Base-by-base conservation (phyloP, 2,329 filamentous ascomycete genomes). In the Phyllosticta capitalensis region DNA sequence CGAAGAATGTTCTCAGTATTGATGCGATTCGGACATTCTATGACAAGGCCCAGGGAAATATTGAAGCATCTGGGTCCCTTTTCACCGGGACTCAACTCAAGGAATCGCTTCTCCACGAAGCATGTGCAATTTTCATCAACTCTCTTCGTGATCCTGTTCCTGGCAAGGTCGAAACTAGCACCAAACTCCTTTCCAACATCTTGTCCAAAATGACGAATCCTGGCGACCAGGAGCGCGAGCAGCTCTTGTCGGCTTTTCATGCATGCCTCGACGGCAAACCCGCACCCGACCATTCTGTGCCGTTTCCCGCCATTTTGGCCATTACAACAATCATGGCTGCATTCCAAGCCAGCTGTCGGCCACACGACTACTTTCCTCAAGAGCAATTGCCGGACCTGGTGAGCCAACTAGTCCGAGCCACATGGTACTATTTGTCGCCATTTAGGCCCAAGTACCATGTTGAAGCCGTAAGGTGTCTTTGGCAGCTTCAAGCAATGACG, bases 381-480 rank as follows among this genome's bases (percentile, higher is more conserved):
- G 67, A 73, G n/a, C 79, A 84, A 22, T 69, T 87, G 55, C 86
- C 79, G 59, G 79, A 76, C 59, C 74, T 95, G 9, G 82, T 92
- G 5, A 79, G 83, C 20, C 79, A 83, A 26, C 75, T 97, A 21
- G 85, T 94, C 17, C 78, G 78, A 1, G 82, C 86, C 59, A 80
- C 92, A 0, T 99, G 94, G 94, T 72, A 77, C 5, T 90, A 89
- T 67, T 75, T 99, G 48, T 89, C 90, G 0, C 86, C 89, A n/a
- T 80, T 85, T 12, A 86, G 87, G 63, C 91, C 92, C 0, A 96
- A 96, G 69, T 95, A 92, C 65, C 94, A 97, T 68, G 92, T 99
- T 30, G 95, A 99, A 75, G 87, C 91, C 19, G 89, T 95, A 9
- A 85, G 89, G 60, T 87, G 85, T 65, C 76, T 99, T 48, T 95